Evolutionary conservation across 768 basidiomycete genomes (phyloP).

Genomic region (Phlegmacium glaucopus): DNA sequence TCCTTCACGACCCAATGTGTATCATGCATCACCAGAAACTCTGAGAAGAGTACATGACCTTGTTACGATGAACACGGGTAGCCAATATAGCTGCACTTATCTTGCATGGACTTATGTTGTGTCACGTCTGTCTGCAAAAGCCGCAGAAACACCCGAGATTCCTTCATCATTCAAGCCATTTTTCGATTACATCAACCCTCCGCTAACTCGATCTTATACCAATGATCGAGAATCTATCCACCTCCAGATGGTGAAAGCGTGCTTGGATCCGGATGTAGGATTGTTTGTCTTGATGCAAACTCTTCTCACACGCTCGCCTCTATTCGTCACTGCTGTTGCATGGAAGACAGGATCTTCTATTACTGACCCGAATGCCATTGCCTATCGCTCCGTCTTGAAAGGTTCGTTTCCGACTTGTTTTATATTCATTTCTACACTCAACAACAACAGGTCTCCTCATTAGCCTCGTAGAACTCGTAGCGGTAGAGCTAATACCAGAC

Average conservation of each 20-base stretch:
- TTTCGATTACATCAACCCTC: constrained; percentile 48
- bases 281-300: constrained; percentile 55
- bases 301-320: constrained; percentile 64
- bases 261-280: constrained; percentile 55
- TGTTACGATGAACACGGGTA: constrained; percentile 53
- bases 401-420: constrained; percentile 40
- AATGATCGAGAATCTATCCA: constrained; percentile 59
- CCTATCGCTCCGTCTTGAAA: constrained; percentile 81
- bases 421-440: background rate
- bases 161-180: constrained; percentile 54
- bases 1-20: constrained; percentile 48
- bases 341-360: constrained; percentile 67
- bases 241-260: constrained; percentile 54
- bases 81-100: constrained; percentile 68
- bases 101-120: constrained; percentile 86
- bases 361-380: constrained; percentile 74
- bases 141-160: constrained; percentile 44
- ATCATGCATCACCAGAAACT: constrained; percentile 59
- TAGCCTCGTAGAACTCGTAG: constrained; percentile 68
- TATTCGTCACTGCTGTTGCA: constrained; percentile 72
- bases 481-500: constrained; percentile 74
- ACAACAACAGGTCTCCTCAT: constrained; percentile 64
- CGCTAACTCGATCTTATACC: constrained; percentile 38
- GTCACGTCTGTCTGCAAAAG: constrained; percentile 51
- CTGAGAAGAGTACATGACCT: constrained; percentile 66